Conservation (phyloP, 2,329 filamentous ascomycete species). For the Verticillium klebahnii region DNA sequence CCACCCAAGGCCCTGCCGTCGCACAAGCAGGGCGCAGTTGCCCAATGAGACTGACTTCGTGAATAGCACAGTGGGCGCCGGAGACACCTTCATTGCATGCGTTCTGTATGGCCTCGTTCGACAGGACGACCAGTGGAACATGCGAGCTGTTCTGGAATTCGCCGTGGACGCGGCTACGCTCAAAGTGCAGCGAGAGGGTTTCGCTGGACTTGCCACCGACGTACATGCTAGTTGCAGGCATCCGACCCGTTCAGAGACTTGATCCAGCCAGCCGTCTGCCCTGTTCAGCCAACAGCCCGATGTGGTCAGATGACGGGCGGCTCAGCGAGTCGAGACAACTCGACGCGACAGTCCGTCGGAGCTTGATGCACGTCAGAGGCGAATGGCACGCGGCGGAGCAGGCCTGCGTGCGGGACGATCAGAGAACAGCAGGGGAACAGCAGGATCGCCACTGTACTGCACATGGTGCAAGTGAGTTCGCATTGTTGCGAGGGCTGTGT, state of each 20-base stretch:
- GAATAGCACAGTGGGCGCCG: conserved; percentile 64
- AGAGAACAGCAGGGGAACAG: neutral
- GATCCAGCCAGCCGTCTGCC: neutral
- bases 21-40: neutral
- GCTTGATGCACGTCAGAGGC: neutral
- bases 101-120: conserved; percentile 59
- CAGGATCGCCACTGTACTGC: neutral
- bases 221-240: conserved; percentile 6
- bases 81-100: conserved; percentile 72
- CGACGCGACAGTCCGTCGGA: neutral
- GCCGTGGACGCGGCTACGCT: conserved; percentile 62
- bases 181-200: conserved; percentile 66
- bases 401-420: neutral
- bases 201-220: conserved; percentile 43
- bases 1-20: neutral
- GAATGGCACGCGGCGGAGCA: neutral
- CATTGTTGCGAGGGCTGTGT: neutral
- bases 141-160: conserved; percentile 47
- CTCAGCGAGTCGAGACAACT: neutral
- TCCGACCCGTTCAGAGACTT: neutral
- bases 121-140: conserved; percentile 42
- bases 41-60: neutral
- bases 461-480: neutral
- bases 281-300: neutral
- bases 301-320: neutral